Evolutionary conservation across 2,329 filamentous ascomycete genomes (phyloP), one percentile per base, ranked within the genome.

Genomic region (Aspergillus phoenicis): DNA sequence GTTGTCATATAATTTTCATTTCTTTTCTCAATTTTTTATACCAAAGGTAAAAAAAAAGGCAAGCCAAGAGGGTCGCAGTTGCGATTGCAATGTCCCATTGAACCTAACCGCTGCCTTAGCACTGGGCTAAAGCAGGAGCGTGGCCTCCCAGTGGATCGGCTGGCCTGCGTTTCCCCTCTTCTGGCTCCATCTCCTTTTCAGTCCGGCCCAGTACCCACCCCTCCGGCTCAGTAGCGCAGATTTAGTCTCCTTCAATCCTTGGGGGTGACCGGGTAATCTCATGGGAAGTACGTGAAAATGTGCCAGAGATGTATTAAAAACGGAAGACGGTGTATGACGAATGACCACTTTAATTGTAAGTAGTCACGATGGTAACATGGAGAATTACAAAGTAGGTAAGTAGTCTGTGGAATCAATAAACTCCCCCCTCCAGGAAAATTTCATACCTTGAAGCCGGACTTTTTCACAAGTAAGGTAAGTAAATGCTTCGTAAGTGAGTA

Each of bases 171-270:
- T 59, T 58, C 55, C n/a, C 28, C 39, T 54, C 43, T 45, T 57
- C 52, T 49, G 39, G 43, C 49, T 48, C 54, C 53, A 24, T 54
- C 54, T 57, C 56, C 57, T 63, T 59, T 62, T 39, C 45, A 52
- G 54, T 61, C 58, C 45, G 56, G 33, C 52, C 57, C 55, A 64
- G 62, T 59, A 63, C 58, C 65, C 66, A 68, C 64, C 63, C 48
- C 63, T 64, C 60, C 55, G 66, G 65, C 63, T 63, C 62, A 52
- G 58, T 64, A 55, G 60, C 57, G 64, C 62, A 54, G 60, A 26
- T 28, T 59, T 53, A 59, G 57, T 58, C 26, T 58, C 26, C 24
- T 47, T 39, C 52, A 52, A 13, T 5, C 33, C 13, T 36, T 39
- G 20, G 33, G 20, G 33, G 54, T 47, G 41, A 45, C 41, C 41